These are phyloP conservation scores for Ottelia alismoides DNA, from an alignment of 106 monocot species.

Conservation along the genomic window DNA sequence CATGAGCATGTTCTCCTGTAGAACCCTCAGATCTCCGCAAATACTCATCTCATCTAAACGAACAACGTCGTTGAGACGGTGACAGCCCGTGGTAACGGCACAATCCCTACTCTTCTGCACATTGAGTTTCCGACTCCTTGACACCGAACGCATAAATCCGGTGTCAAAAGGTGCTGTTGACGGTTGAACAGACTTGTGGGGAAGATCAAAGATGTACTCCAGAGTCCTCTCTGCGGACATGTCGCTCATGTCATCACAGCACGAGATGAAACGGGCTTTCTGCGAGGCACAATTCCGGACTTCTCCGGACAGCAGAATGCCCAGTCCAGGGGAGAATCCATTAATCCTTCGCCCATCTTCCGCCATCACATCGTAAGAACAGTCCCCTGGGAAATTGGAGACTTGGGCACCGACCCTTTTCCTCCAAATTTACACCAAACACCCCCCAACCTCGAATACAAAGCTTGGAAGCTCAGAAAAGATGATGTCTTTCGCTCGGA, in stretches of 20 bases:
- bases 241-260: conserved; percentile 58
- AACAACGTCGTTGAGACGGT: conserved; percentile 18
- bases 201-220: conserved; percentile 81
- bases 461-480: too few species aligned
- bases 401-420: too few species aligned
- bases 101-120: conserved; percentile 27
- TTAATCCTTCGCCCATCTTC: conserved; percentile 34
- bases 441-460: too few species aligned
- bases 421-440: too few species aligned
- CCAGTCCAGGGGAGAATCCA: conserved; percentile 59
- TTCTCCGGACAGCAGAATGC: conserved; percentile 47
- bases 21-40: conserved; percentile 62
- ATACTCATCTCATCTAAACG: conserved; percentile 46
- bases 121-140: conserved; percentile 22
- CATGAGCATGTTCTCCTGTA: conserved; percentile 42
- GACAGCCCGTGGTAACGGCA: conserved; percentile 11
- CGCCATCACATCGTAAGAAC: conserved; percentile 2
- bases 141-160: conserved; percentile 29
- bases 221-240: conserved; percentile 57
- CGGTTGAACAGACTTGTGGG: conserved; percentile 43
- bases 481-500: too few species aligned
- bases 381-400: too few species aligned
- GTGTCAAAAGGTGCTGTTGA: conserved; percentile 25
- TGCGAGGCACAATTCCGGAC: conserved; percentile 23
- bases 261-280: conserved; percentile 61